A percentile compares a stretch with the other conserved stretches of the same genome.
Conservation (phyloP, 495 filamentous ascomycete genomes). For the Penicillium verhagenii region DNA sequence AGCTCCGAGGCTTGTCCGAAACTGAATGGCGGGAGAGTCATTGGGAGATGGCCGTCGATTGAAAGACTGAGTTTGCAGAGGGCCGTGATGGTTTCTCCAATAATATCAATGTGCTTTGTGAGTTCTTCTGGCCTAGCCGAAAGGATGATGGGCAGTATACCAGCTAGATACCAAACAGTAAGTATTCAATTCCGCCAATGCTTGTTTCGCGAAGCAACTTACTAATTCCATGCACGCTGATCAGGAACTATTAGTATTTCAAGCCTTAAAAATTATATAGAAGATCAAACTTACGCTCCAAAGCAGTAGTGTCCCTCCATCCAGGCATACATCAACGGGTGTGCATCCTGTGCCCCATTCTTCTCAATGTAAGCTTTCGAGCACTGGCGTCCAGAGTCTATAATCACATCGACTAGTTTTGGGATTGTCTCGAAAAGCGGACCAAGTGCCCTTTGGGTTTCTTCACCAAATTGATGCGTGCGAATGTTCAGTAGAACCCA, state of each 20-base stretch:
- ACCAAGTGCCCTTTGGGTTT: constrained; percentile 15
- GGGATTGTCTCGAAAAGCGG: constrained; percentile 29
- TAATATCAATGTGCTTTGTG: constrained; percentile 28
- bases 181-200: background rate
- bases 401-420: constrained; percentile 31
- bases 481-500: constrained; percentile 42
- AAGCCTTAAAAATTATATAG: background rate
- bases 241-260: constrained; percentile 5
- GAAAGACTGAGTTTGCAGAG: constrained; percentile 37
- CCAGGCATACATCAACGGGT: constrained; percentile 51
- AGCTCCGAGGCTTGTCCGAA: constrained; percentile 24
- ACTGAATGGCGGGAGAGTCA: constrained; percentile 26
- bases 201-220: constrained; percentile 7
- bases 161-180: constrained; percentile 20
- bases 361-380: constrained; percentile 26
- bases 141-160: constrained; percentile 46
- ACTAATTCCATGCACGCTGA: constrained; percentile 35
- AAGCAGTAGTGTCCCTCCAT: constrained; percentile 39
- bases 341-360: constrained; percentile 31
- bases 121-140: constrained; percentile 31
- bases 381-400: constrained; percentile 37
- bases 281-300: constrained; percentile 35
- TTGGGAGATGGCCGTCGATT: constrained; percentile 44
- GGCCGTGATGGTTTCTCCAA: constrained; percentile 40
- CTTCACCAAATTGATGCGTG: constrained; percentile 17